Conservation (phyloP, 2,329 filamentous ascomycete species). For the Parastagonospora nodorum region DNA sequence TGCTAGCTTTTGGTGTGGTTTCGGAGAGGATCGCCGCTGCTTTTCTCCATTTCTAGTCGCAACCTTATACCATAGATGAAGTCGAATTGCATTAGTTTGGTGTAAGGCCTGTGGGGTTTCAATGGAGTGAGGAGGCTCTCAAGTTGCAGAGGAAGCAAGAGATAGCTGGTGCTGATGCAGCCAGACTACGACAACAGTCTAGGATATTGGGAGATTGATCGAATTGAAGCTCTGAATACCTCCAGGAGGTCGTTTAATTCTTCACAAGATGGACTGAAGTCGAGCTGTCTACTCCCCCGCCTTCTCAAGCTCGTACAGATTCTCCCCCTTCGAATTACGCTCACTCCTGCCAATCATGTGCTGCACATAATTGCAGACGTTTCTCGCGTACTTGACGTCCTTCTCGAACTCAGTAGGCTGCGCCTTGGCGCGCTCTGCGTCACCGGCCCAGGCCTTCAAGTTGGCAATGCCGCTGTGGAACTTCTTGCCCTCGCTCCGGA, state of each 20-base stretch:
- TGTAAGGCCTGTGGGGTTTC: too few species aligned
- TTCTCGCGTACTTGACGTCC: background rate
- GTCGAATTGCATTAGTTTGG: background rate
- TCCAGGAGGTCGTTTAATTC: too few species aligned
- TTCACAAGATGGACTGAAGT: background rate
- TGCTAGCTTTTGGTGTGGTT: background rate
- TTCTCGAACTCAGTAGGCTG: background rate
- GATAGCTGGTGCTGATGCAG: too few species aligned
- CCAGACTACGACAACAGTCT: too few species aligned
- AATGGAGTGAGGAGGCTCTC: too few species aligned
- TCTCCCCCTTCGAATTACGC: background rate
- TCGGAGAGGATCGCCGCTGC: background rate
- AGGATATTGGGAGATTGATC: too few species aligned
- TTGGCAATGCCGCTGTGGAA: conserved; percentile 13
- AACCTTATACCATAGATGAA: background rate
- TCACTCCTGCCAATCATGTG: background rate
- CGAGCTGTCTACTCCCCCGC: background rate
- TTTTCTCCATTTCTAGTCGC: background rate
- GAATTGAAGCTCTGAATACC: too few species aligned
- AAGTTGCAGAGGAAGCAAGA: too few species aligned
- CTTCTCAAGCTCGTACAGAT: background rate
- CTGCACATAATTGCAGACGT: background rate
- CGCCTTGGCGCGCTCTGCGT: background rate
- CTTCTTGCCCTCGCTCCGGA: conserved; percentile 13
- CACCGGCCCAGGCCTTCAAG: conserved; percentile 8